phyloP scores from a whole-genome alignment of 1,139 yeast genomes.

The Nakaseomyces delphensis region DNA sequence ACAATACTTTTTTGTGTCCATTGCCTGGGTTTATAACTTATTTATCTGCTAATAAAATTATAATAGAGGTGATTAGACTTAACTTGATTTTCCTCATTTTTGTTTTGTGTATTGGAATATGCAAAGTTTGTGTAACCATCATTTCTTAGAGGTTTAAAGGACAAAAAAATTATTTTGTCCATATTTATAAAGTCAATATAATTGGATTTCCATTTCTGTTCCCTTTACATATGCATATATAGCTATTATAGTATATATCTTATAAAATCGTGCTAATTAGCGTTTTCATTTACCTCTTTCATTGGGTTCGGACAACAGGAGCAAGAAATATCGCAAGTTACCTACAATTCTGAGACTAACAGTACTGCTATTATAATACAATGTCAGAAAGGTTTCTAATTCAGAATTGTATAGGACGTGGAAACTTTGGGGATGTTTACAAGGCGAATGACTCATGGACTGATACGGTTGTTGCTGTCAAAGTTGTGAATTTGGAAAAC shows the following conservation, averaged over 20 bases:
- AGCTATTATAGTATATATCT: no score
- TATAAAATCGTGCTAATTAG: no score
- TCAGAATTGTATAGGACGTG: constrained; percentile 63
- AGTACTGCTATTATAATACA: no score
- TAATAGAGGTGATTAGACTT: no score
- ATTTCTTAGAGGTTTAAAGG: background rate
- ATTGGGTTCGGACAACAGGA: no score
- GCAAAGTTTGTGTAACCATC: background rate
- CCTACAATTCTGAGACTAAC: background rate
- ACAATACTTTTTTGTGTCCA: background rate
- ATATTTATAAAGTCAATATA: background rate
- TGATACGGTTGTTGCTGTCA: constrained; percentile 51
- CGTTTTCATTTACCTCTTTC: background rate
- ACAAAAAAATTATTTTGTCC: background rate
- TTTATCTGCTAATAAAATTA: no score
- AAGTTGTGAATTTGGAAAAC: constrained; percentile 68
- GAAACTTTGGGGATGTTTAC: constrained; percentile 84
- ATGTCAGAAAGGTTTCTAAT: constrained; percentile 26
- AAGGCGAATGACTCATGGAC: constrained; percentile 37
- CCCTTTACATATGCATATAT: background rate
- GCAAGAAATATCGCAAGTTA: background rate
- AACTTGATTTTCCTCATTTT: no score
- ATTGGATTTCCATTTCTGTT: background rate
- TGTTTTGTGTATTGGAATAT: background rate
- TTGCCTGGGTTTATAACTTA: background rate